Evolutionary conservation across 2,329 filamentous ascomycete species (phyloP).

Genomic region (Gyromitra esculenta): DNA sequence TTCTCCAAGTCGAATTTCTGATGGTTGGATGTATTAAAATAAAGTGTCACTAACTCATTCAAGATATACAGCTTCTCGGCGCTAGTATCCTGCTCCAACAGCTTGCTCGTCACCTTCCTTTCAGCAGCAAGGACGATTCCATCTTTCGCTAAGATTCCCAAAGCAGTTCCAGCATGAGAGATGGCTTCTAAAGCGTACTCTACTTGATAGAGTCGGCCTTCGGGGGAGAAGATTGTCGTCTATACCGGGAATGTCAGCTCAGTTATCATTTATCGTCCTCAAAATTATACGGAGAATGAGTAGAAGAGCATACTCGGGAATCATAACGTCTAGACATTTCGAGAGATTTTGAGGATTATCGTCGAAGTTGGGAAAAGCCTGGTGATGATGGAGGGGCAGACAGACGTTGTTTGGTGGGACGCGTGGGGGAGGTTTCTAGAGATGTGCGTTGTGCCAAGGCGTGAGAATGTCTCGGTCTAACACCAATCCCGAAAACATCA

Average conservation of each 20-base stretch:
- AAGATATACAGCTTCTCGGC: constrained; percentile 99
- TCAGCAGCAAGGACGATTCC: constrained; percentile 98
- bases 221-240: constrained; percentile 99
- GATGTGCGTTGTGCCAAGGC: constrained; percentile 45
- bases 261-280: constrained; percentile 57
- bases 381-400: constrained; percentile 39
- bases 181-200: constrained; percentile 99
- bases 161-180: constrained; percentile 94
- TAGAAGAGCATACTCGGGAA: constrained; percentile 77
- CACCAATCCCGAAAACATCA: constrained; percentile 14
- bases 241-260: constrained; percentile 63
- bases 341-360: constrained; percentile 55
- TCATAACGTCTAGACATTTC: constrained; percentile 97
- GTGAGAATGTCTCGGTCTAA: constrained; percentile 32
- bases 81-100: constrained; percentile 98
- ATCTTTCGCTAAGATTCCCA: constrained; percentile 96
- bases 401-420: constrained; percentile 50
- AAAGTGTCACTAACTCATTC: constrained; percentile 76
- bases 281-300: constrained; percentile 44
- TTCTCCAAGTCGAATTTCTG: constrained; percentile 6
- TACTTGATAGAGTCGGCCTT: constrained; percentile 97
- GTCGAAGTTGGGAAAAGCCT: constrained; percentile 32
- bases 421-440: constrained; percentile 49
- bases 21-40: constrained; percentile 26
- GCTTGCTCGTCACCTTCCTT: constrained; percentile 98